Evolutionary conservation across 257 asterid species (phyloP), one percentile per base, ranked within the genome.

Genomic region (Cordia subcordata): DNA sequence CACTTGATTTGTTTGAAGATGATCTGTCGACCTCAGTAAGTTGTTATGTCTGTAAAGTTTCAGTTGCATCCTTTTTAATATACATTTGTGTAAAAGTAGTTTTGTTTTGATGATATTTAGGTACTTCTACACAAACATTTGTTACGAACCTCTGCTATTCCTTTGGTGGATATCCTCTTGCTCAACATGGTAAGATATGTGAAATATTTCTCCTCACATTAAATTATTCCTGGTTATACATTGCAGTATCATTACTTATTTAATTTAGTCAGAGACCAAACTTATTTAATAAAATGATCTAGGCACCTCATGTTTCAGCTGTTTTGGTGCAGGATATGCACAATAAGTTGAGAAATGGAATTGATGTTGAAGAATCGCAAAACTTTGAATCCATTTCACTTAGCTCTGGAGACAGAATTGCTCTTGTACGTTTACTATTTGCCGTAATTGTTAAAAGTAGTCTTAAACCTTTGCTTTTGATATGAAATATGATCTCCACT

Each of bases 1-100:
- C 95, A 14, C 70, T 88, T 39, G 99, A 92, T 64, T 72, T 92
- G 82, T 89, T 92, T 70, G 99, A 92, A 74, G 97, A 84, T 66
- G 99, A 88, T 68, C 94, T 57, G 59, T 50, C 96, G 76, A 82
- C 85, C 64, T 81, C 91, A 16, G 99, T 92, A 76, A 73, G 96
- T 69, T 73, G 15, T 68, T 62, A 22, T 56, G 15, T 51, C 37
- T 58, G 71, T 53, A 56, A 55, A 11, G 65, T 52, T 73, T 45
- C 58, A 20, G 55, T 64, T 60, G 56, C 22, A 55, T 56, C 40
- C 18, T 18, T 19, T 23, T 33, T 44, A 13, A 33, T 63, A 33
- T 61, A 53, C 57, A 49, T 58, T 46, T 42, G 18, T 13, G 10
- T 45, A 35, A 69, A 45, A 20, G 17, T 32, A 19, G 19, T 50